A percentile compares a stretch with the other conserved stretches of the same genome.
Evolutionary conservation across 2,329 filamentous ascomycete genomes (phyloP).

Genomic region (Colletotrichum eleusines): DNA sequence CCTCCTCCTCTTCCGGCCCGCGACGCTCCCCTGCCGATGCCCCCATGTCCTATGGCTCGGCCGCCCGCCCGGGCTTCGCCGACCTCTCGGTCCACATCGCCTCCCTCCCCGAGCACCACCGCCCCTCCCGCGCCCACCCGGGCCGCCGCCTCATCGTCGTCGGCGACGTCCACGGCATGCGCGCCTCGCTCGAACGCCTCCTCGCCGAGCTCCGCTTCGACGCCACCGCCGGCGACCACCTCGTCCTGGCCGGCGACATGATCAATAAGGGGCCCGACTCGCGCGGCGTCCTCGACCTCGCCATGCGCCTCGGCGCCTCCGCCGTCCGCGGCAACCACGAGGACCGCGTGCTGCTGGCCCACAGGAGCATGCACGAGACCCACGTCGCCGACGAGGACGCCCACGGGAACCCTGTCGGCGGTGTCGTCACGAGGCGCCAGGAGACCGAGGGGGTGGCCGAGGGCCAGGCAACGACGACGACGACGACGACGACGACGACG

Average conservation of each 20-base stretch:
- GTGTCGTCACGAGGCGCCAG: no score
- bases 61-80: slow-evolving; percentile 54
- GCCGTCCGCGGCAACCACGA: slow-evolving; percentile 95
- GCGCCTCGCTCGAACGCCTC: slow-evolving; percentile 72
- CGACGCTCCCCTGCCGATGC: slow-evolving; percentile 46
- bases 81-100: slow-evolving; percentile 43
- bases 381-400: slow-evolving; percentile 44
- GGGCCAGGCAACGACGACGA: slow-evolving; percentile 5
- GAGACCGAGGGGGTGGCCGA: no score
- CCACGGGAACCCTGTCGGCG: slow-evolving; percentile 43
- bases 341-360: slow-evolving; percentile 81
- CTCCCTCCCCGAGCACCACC: slow-evolving; percentile 47
- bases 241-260: slow-evolving; percentile 83
- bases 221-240: slow-evolving; percentile 68
- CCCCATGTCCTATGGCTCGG: slow-evolving; percentile 56
- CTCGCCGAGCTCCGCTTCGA: slow-evolving; percentile 76
- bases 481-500: no score
- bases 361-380: slow-evolving; percentile 56
- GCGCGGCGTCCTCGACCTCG: slow-evolving; percentile 79
- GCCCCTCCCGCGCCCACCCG: slow-evolving; percentile 53
- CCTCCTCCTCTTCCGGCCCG: slow-evolving; percentile 11
- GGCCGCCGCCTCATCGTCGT: slow-evolving; percentile 79
- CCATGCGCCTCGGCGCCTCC: slow-evolving; percentile 79
- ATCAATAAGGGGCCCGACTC: slow-evolving; percentile 91
- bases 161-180: slow-evolving; percentile 94